Base-by-base conservation (phyloP, 441 rosid species). In the Adansonia gregorii region DNA sequence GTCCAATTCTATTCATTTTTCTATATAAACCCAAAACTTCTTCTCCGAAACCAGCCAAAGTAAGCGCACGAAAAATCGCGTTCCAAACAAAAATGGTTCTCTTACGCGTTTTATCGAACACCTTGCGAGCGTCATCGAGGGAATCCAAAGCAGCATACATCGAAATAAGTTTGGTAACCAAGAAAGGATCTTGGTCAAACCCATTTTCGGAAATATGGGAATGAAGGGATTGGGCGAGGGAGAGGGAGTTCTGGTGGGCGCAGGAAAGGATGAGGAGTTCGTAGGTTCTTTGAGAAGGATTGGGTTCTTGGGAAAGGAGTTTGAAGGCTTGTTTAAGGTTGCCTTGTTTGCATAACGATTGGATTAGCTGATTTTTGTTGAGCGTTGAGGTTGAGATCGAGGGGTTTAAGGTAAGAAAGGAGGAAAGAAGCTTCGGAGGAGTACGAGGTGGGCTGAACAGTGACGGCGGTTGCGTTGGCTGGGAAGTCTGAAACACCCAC, bases 11-110 rank as follows among this genome's bases (percentile, higher is more conserved):
- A 78, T 89, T 93, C 98, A 95, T 93, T 81, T 78, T 76, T 76
- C 92, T 82, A 66, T 92, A 93, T 76, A 91, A 82, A 51, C 78
- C 74, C 79, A 95, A 81, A 49, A 93, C 98, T 83, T 95, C 93
- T 41, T 89, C 93, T 51, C 98, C 98, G n/a, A 74, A 74, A 66
- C 98, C 93, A 9, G 86, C 94, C 80, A 93, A 77, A 3, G 92
- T 76, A 75, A 95, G 97, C 35, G 94, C 97, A 7, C 94, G 85
- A 56, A 95, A 91, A 60, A 92, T 80, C 35, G 98, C 97, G 72
- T 95, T 95, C 89, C 94, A 93, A 4, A 95, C 98, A 48, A 82
- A 93, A 56, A 95, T 78, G 7, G 95, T 95, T 88, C 96, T 89
- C 2, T 69, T 82, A 70, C 76, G 92, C 82, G 86, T 91, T 93